Conservation (phyloP, 1,284 basidiomycete genomes). For the Fomitiporia mediterranea region DNA sequence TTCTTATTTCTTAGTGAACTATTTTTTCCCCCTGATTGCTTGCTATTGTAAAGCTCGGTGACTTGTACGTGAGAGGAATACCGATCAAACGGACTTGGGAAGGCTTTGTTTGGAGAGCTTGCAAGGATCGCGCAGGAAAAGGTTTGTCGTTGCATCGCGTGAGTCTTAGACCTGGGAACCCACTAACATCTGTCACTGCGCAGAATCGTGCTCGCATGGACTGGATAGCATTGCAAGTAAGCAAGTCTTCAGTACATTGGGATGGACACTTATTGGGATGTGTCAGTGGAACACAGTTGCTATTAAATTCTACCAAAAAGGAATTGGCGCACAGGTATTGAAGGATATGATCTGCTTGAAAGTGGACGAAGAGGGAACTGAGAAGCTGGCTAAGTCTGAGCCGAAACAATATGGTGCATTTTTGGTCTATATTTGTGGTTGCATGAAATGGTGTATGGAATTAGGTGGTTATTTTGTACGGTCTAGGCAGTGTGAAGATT, state of each 20-base stretch:
- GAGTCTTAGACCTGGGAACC: too few relatives aligned
- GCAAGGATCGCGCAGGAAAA: too few relatives aligned
- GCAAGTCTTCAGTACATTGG: too few relatives aligned
- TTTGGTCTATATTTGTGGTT: not conserved
- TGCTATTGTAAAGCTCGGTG: constrained; percentile 66
- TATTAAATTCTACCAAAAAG: not conserved
- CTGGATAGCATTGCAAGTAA: too few relatives aligned
- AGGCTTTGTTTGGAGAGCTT: constrained; percentile 80
- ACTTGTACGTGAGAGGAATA: constrained; percentile 81
- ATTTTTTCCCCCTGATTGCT: too few relatives aligned
- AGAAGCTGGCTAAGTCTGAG: not conserved
- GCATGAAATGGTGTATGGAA: not conserved
- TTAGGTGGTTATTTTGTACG: not conserved
- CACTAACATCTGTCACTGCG: too few relatives aligned
- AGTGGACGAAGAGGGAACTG: not conserved
- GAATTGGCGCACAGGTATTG: not conserved
- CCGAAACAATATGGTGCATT: not conserved
- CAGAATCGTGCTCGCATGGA: too few relatives aligned
- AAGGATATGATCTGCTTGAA: not conserved
- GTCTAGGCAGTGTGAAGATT: not conserved
- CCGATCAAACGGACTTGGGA: constrained; percentile 78
- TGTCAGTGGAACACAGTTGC: not conserved
- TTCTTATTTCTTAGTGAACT: too few relatives aligned
- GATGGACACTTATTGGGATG: too few relatives aligned
- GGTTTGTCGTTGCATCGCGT: too few relatives aligned